Evolutionary conservation across 805 yeast species (phyloP), one percentile per base, ranked within the genome.

Genomic region (Yamadazyma kitorensis): DNA sequence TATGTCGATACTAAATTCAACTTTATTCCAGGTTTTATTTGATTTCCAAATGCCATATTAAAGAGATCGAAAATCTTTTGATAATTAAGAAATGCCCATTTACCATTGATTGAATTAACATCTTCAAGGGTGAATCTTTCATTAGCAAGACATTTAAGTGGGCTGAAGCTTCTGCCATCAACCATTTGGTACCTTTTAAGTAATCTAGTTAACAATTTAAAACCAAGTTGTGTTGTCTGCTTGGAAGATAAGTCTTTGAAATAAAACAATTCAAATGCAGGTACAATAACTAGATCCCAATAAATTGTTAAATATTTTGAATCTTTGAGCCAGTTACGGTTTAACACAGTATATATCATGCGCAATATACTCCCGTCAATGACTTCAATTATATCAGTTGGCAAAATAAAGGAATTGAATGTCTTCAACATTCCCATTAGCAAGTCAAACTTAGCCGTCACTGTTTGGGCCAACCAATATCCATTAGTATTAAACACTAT

Each of bases 201-300:
- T 10, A 64, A 43, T 19, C 52, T 49, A 6, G 33, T 41, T 15
- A 66, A 29, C 2, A 61, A 24, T 5, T 47, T 45, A 8, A 51
- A 36, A 0, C 70, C 72, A 6, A 24, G 17, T n/a, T 32, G 19
- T 4, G 24, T 22, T 2, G 16, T 16, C 4, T 24, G n/a, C 13
- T 31, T 27, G 22, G 24, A 19, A 23, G 13, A n/a, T n/a, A 41
- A 49, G 25, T 54, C 52, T 17, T 51, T 55, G 50, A 65, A 64
- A 30, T 64, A 65, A 32, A 67, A 58, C 25, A 48, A 52, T 6
- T 45, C 16, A 17, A 67, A 43, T 1, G 61, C 44, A 1, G 63
- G 62, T 24, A 52, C 59, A 8, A 67, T 40, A 4, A 67, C 44
- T 24, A 52, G 53, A 33, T 65, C 70, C 72, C 72, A 67, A 24